phyloP scores from a whole-genome alignment of 2,329 filamentous ascomycete genomes.

The Colletotrichum destructivum region DNA sequence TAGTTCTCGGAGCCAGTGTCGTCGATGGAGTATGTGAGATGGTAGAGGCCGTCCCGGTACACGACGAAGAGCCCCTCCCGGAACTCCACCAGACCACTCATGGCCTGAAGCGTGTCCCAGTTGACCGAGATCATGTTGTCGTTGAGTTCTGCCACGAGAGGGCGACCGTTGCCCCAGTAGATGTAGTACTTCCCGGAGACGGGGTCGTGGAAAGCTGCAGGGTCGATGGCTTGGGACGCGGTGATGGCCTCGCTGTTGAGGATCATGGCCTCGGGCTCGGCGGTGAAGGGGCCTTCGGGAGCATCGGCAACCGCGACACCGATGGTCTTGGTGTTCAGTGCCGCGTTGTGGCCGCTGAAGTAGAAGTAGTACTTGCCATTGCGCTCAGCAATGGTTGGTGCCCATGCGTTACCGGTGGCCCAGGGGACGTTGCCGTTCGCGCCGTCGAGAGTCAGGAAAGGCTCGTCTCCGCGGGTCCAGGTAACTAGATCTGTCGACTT shows the following conservation, averaged over 20 bases:
- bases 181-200: constrained; percentile 70
- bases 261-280: constrained; percentile 67
- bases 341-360: constrained; percentile 69
- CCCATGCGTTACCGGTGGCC: constrained; percentile 78
- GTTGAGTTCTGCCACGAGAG: constrained; percentile 57
- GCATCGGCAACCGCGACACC: constrained; percentile 71
- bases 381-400: constrained; percentile 73
- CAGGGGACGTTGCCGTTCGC: constrained; percentile 70
- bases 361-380: constrained; percentile 77
- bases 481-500: constrained; percentile 59
- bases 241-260: constrained; percentile 64
- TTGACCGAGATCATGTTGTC: constrained; percentile 64
- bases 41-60: constrained; percentile 61
- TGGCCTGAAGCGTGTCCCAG: constrained; percentile 49
- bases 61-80: constrained; percentile 61
- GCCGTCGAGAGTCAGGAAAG: constrained; percentile 63
- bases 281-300: constrained; percentile 73
- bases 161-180: constrained; percentile 70
- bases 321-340: constrained; percentile 69
- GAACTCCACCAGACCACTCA: constrained; percentile 58
- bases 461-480: constrained; percentile 58
- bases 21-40: constrained; percentile 64
- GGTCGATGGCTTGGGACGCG: constrained; percentile 69
- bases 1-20: constrained; percentile 63
- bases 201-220: constrained; percentile 73